These are phyloP conservation scores for Septoria petroselini DNA, from an alignment of 2,329 filamentous ascomycete species.

Conservation along the genomic window DNA sequence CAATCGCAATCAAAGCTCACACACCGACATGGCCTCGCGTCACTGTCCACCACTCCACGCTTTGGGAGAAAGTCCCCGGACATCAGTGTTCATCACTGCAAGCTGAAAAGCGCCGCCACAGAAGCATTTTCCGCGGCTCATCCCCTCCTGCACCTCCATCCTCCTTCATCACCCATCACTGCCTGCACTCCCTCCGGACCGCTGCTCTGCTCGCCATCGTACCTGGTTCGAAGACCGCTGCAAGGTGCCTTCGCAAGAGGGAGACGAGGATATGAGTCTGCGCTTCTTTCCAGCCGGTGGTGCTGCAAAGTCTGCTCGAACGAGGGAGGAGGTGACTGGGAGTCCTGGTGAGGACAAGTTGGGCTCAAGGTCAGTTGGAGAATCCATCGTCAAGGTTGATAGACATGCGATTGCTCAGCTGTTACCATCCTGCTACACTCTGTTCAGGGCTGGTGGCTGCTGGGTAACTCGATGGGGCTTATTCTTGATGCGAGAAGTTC, in stretches of 20 bases:
- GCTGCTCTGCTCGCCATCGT: slow-evolving; percentile 38
- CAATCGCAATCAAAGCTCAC: slow-evolving; percentile 99
- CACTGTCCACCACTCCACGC: slow-evolving; percentile 52
- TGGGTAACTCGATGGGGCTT: slow-evolving; percentile 99
- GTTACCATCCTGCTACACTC: slow-evolving; percentile 26
- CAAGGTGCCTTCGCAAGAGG: slow-evolving; percentile 26
- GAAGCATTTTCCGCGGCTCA: slow-evolving; percentile 81
- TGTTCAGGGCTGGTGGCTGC: slow-evolving; percentile 25
- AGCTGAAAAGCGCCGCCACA: slow-evolving; percentile 99
- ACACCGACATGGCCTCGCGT: slow-evolving; percentile 62
- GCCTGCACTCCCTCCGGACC: slow-evolving; percentile 48
- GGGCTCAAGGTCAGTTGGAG: slow-evolving; percentile 53
- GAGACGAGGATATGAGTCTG: slow-evolving; percentile 92
- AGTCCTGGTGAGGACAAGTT: slow-evolving; percentile 38
- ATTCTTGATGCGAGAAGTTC: slow-evolving; percentile 98
- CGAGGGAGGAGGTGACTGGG: slow-evolving; percentile 38
- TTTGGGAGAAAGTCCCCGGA: slow-evolving; percentile 99
- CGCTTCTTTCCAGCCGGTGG: slow-evolving; percentile 42
- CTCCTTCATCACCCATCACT: slow-evolving; percentile 50
- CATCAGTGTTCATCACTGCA: slow-evolving; percentile 53
- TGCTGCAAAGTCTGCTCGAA: slow-evolving; percentile 36
- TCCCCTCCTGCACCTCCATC: slow-evolving; percentile 56
- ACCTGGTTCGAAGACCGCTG: slow-evolving; percentile 44
- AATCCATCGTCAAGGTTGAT: slow-evolving; percentile 85
- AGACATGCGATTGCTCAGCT: slow-evolving; percentile 93